Conservation (phyloP, 352 stramenopile genomes). For the Pelagophyceae sp. region DNA sequence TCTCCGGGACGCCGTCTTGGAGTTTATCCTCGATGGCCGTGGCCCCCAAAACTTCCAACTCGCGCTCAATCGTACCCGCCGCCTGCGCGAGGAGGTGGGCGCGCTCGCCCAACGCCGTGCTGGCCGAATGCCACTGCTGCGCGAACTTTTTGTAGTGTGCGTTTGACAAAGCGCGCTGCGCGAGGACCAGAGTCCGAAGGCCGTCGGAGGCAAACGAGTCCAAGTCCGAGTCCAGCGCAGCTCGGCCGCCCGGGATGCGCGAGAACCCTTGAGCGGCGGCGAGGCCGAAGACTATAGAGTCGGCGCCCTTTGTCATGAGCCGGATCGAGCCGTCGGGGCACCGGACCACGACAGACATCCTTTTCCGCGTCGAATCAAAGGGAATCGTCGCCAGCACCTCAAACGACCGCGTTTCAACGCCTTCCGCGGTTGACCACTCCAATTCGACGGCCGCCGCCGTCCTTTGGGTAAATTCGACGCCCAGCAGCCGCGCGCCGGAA, state of each 20-base stretch:
- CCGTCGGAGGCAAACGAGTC: slow-evolving; percentile 38
- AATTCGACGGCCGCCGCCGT: slow-evolving; percentile 40
- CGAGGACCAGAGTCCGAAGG: slow-evolving; percentile 44
- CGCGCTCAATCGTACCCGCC: slow-evolving; percentile 66
- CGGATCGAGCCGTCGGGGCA: slow-evolving; percentile 33
- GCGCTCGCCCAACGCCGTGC: slow-evolving; percentile 12
- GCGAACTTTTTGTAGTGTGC: slow-evolving; percentile 65
- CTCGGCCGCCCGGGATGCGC: slow-evolving; percentile 42
- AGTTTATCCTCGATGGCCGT: slow-evolving; percentile 84
- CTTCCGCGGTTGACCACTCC: background rate
- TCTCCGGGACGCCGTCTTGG: slow-evolving; percentile 80
- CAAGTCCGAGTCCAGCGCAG: slow-evolving; percentile 27
- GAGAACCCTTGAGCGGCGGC: slow-evolving; percentile 37
- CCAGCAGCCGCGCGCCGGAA: slow-evolving; percentile 64
- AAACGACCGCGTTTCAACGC: slow-evolving; percentile 33
- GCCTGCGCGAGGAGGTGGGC: slow-evolving; percentile 48
- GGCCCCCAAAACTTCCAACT: slow-evolving; percentile 68
- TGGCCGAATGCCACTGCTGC: slow-evolving; percentile 55
- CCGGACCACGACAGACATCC: slow-evolving; percentile 78
- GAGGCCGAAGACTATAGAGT: slow-evolving; percentile 79
- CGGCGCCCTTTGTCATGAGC: slow-evolving; percentile 67
- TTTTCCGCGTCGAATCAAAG: slow-evolving; percentile 81
- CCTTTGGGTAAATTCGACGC: slow-evolving; percentile 64
- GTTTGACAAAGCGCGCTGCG: slow-evolving; percentile 44
- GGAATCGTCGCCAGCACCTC: slow-evolving; percentile 75